These are phyloP conservation scores for Tuber microsphaerosporum DNA, from an alignment of 495 filamentous ascomycete species.

Conservation along the genomic window DNA sequence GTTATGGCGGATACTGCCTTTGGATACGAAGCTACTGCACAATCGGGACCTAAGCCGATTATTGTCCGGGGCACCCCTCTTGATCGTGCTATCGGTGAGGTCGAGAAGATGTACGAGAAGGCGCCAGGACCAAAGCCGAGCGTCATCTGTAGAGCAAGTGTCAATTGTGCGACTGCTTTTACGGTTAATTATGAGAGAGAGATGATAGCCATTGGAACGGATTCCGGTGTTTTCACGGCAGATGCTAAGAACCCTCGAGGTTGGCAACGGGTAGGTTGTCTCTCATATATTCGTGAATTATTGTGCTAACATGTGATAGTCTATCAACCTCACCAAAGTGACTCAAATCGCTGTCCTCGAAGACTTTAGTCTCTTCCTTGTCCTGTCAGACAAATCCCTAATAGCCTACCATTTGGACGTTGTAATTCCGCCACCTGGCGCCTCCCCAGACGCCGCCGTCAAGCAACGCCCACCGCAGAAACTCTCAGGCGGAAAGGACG, in stretches of 20 bases:
- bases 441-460: conserved; percentile 24
- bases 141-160: conserved; percentile 70
- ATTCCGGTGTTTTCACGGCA: conserved; percentile 84
- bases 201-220: conserved; percentile 92
- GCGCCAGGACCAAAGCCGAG: conserved; percentile 55
- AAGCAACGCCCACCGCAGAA: conserved; percentile 78
- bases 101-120: conserved; percentile 65
- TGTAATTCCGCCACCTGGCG: conserved; percentile 56
- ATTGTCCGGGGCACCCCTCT: conserved; percentile 82
- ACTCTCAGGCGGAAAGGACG: conserved; percentile 76
- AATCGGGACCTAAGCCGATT: conserved; percentile 51
- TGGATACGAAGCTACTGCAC: conserved; percentile 60
- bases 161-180: conserved; percentile 92
- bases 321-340: conserved; percentile 66
- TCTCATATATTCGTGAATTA: conserved; percentile 5
- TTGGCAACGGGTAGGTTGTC: conserved; percentile 62
- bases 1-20: conserved; percentile 93
- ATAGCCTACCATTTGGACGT: conserved; percentile 93
- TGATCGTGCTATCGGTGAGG: conserved; percentile 80
- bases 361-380: conserved; percentile 84
- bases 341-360: conserved; percentile 92
- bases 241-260: conserved; percentile 78
- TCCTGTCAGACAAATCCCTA: conserved; percentile 82
- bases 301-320: conserved; percentile 45
- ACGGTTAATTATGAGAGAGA: conserved; percentile 66